Evolutionary conservation across 75 land plant genomes (phyloP), one percentile per base, ranked within the genome.

Genomic region (Pseudotsuga menziesii): DNA sequence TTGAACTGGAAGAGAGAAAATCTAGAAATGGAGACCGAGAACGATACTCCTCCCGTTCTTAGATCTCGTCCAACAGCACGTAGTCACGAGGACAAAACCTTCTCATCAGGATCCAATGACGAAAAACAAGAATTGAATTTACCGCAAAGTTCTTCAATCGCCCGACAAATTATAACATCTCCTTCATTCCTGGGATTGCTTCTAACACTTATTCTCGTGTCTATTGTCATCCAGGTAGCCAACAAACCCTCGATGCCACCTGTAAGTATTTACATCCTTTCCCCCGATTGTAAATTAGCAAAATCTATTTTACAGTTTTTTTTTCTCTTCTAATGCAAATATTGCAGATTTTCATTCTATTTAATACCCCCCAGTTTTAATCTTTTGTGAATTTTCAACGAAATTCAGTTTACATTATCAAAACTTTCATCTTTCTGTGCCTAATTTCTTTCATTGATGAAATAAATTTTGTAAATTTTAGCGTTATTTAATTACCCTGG

Each of bases 201-300:
- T n/a, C 14, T 73, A 4, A 16, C 57, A 4, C 57, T 48, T 4
- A 6, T 48, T 11, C 56, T 73, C 32, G 57, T 73, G 44, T 20
- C 56, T 6, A 55, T 54, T 73, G 52, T 73, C 32, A 22, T 73
- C 25, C 52, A 73, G 6, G 11, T 73, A 26, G 74, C 55, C 57
- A 73, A 73, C 57, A 73, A 13, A 2, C 74, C 74, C 17, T 13
- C 74, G 23, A 73, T 55, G 74, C 57, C 74, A 22, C 74, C 74
- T 54, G 74, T 73, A 54, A 36, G 56, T 55, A 14, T 26, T 73
- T 14, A 41, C 12, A 12, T 20, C 61, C 22, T 22, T 60, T 60
- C n/a, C 23, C 23, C 22, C 14, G 61, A 4, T 6, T 19, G 16
- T 59, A 19, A 5, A 44, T 44, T 8, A 59, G 22, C 61, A 59